Conservation (phyloP, 495 filamentous ascomycete genomes). For the Hyaloscypha variabilis region DNA sequence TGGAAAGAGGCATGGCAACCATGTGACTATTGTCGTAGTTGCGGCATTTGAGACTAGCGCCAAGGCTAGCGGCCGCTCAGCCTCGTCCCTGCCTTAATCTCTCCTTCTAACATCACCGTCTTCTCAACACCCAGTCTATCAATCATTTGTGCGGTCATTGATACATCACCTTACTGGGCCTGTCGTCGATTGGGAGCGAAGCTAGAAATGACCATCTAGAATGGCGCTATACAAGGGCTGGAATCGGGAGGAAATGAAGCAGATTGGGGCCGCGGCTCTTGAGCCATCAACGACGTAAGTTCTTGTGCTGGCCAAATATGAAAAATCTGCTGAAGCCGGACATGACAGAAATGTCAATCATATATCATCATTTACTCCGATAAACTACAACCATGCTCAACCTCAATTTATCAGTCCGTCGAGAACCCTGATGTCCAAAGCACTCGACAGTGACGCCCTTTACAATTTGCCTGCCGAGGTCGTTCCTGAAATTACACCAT, state of each 20-base stretch:
- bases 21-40: background rate
- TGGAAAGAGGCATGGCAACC: background rate
- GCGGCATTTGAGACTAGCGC: background rate
- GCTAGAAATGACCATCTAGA: background rate
- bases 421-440: background rate
- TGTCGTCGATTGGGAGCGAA: background rate
- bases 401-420: constrained; percentile 4
- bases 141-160: background rate
- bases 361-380: constrained; percentile 18
- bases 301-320: background rate
- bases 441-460: constrained; percentile 15
- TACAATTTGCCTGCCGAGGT: constrained; percentile 15
- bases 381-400: constrained; percentile 10
- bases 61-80: background rate
- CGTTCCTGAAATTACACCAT: background rate
- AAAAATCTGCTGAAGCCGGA: background rate
- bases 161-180: background rate
- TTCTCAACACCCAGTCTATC: background rate
- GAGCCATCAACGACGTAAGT: background rate
- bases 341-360: background rate
- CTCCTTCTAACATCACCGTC: background rate
- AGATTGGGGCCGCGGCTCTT: background rate
- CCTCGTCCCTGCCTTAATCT: background rate
- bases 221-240: constrained; percentile 4
- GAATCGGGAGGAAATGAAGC: constrained; percentile 5